These are phyloP conservation scores for Thermothelomyces thermophilus DNA, from an alignment of 2,329 filamentous ascomycete genomes.

Conservation along the genomic window DNA sequence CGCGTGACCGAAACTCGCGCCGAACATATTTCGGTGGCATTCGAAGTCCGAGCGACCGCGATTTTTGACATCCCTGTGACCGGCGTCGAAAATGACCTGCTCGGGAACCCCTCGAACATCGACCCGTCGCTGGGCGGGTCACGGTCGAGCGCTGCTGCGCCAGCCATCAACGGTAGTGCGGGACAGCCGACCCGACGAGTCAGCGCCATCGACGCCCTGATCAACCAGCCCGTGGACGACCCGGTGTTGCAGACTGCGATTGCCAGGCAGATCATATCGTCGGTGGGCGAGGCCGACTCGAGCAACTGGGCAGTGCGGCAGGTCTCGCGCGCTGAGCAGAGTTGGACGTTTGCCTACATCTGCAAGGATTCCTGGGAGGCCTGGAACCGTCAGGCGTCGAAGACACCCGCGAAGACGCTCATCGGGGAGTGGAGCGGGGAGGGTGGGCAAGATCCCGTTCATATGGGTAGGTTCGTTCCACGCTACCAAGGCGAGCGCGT, in stretches of 20 bases:
- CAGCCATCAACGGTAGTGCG: slow-evolving; percentile 11
- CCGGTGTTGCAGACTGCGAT: slow-evolving; percentile 44
- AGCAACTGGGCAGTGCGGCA: slow-evolving; percentile 44
- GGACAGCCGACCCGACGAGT: slow-evolving; percentile 34
- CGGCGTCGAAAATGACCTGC: slow-evolving; percentile 32
- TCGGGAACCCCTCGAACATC: slow-evolving; percentile 24
- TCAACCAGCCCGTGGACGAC: slow-evolving; percentile 44
- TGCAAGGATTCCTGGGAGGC: slow-evolving; percentile 47
- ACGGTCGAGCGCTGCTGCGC: slow-evolving; percentile 15
- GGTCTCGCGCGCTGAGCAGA: slow-evolving; percentile 39
- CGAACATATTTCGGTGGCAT: slow-evolving; percentile 41
- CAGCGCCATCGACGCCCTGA: slow-evolving; percentile 39
- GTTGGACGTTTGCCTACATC: slow-evolving; percentile 48
- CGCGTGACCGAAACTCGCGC: slow-evolving; percentile 44
- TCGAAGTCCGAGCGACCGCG: slow-evolving; percentile 41
- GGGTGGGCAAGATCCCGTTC: slow-evolving; percentile 39
- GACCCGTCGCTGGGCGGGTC: slow-evolving; percentile 32
- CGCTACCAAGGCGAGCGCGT: not conserved
- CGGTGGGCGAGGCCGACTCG: slow-evolving; percentile 39
- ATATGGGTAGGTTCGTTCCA: slow-evolving; percentile 36
- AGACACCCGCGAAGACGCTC: slow-evolving; percentile 33
- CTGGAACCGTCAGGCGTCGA: slow-evolving; percentile 44
- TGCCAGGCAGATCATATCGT: slow-evolving; percentile 41
- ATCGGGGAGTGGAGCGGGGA: slow-evolving; percentile 46
- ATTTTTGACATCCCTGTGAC: slow-evolving; percentile 37